Percentiles rank a stretch among this genome's conserved stretches.
phyloP scores from a whole-genome alignment of 1,284 basidiomycete species.

The Testicularia cyperi region DNA sequence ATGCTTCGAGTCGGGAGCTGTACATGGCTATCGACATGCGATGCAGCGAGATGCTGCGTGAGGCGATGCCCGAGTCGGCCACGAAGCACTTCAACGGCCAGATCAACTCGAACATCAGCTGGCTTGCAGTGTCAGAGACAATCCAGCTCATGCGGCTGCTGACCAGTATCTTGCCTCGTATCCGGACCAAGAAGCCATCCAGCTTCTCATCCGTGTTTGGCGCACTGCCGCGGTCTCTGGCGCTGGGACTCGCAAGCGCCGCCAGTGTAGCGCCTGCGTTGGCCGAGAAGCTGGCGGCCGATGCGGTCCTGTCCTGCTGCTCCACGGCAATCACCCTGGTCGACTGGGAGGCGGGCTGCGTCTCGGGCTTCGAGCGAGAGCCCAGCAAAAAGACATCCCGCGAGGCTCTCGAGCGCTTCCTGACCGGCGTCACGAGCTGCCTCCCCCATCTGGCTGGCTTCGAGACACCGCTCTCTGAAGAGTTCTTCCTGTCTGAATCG shows the following conservation, averaged over 20 bases:
- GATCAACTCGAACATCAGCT: constrained; percentile 3
- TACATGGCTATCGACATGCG: constrained; percentile 49
- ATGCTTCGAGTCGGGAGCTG: constrained; percentile 43
- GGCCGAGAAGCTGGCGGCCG: constrained; percentile 6
- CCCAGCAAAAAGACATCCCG: constrained; percentile 14
- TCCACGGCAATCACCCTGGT: constrained; percentile 22
- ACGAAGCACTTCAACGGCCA: too few species aligned
- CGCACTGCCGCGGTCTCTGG: constrained; percentile 30
- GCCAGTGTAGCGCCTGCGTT: neutral
- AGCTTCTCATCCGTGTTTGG: constrained; percentile 40
- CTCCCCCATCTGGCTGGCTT: constrained; percentile 20
- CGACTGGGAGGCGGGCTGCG: constrained; percentile 29
- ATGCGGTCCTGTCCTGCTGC: constrained; percentile 21
- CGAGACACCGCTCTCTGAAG: constrained; percentile 14
- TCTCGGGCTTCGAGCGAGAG: constrained; percentile 6
- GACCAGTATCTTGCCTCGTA: constrained; percentile 35
- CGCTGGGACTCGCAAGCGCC: constrained; percentile 9
- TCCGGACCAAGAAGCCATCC: constrained; percentile 47
- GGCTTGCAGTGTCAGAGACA: constrained; percentile 14
- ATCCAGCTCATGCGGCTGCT: constrained; percentile 26
- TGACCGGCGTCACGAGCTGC: constrained; percentile 25
- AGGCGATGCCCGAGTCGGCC: neutral
- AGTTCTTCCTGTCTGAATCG: constrained; percentile 11
- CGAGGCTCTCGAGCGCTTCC: constrained; percentile 21
- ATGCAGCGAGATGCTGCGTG: constrained; percentile 23